Base-by-base conservation (phyloP, 495 filamentous ascomycete species). In the Penicillium simplicissimum region DNA sequence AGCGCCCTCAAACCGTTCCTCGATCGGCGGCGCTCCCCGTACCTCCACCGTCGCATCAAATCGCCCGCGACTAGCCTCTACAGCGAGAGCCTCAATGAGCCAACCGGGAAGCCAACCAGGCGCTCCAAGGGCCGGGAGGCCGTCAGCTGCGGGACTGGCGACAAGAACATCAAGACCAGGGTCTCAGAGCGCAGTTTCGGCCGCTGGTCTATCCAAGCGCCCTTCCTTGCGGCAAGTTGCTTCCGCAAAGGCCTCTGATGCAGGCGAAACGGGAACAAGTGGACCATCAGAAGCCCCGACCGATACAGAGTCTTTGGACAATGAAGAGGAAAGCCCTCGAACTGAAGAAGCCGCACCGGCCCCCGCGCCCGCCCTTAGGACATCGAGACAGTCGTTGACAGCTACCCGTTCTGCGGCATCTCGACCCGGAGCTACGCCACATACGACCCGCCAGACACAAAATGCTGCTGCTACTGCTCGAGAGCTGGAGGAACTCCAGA, bases 401-500 rank as follows among this genome's bases (percentile, higher is more conserved):
- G 64, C 75, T 37, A 49, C 67, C 28, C 66, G 75, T 14, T 25
- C 67, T 13, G 38, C 66, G 11, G 66, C 33, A 64, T 60, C 52
- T 55, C 76, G 64, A 35, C 72, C 58, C 28, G 71, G 55, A n/a
- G 71, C 52, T 40, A 65, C 52, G 4, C 69, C 37, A 35, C 65
- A 62, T 58, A 72, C 58, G 66, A 67, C 70, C 64, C 77, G 74
- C 23, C 68, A 67, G 42, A 42, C 37, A 0, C 70, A 73, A 47
- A 76, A 60, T 57, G 58, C 78, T 37, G 58, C 78, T 36, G 79
- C 82, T 2, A 67, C 84, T 5, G 79, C 78, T 45, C 84, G 88
- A 60, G 90, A 96, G 64, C 78, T 90, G 34, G 90, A 94, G 58
- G 89, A 93, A 56, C 76, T 94, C 55, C 91, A 92, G 67, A 84